A percentile compares a stretch with the other conserved stretches of the same genome.
Evolutionary conservation across 2,329 filamentous ascomycete species (phyloP).

Genomic region (Beauveria australis): DNA sequence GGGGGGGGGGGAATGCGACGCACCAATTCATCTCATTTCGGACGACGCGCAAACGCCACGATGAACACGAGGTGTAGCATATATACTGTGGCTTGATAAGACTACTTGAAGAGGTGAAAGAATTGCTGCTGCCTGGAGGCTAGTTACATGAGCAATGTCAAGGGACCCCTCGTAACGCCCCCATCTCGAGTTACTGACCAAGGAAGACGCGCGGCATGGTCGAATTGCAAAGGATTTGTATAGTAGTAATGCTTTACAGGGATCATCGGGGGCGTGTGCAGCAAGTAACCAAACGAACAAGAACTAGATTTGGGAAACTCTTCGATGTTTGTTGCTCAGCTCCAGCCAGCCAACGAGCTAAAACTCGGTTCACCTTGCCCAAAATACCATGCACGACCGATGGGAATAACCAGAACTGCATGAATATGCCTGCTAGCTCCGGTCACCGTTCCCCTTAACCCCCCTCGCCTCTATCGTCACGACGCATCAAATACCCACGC

Average conservation of each 20-base stretch:
- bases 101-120: not conserved
- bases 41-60: not conserved
- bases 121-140: conserved; percentile 7
- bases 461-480: too few species aligned
- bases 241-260: not conserved
- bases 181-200: not conserved
- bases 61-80: not conserved
- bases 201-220: not conserved
- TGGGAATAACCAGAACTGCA: not conserved
- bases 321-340: not conserved
- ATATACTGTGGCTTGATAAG: not conserved
- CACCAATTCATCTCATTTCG: not conserved
- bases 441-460: not conserved
- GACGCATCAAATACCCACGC: not conserved
- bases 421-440: not conserved
- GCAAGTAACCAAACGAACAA: not conserved
- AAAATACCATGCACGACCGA: not conserved
- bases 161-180: not conserved
- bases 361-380: not conserved
- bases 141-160: not conserved
- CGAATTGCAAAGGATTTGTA: not conserved
- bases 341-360: not conserved
- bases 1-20: not conserved
- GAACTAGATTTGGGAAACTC: not conserved
- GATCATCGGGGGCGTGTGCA: conserved; percentile 4